Evolutionary conservation across 805 yeast species (phyloP).

Genomic region (Yarrowia porcina): DNA sequence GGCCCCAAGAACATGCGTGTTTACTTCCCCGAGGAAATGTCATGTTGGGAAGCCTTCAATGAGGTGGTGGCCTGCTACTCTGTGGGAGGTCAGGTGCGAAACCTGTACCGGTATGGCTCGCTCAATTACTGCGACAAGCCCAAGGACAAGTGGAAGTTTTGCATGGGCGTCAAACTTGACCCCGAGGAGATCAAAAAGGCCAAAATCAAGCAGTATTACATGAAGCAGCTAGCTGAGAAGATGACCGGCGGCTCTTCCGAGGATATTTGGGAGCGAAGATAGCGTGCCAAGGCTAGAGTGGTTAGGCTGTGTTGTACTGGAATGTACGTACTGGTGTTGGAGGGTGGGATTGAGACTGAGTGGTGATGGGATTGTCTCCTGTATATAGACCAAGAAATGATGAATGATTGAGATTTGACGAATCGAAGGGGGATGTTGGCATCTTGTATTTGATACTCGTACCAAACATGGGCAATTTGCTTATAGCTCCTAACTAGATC

Average conservation of each 20-base stretch:
- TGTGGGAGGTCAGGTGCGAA: constrained; percentile 81
- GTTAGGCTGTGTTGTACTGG: no score
- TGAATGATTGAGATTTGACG: no score
- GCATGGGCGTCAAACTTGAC: constrained; percentile 58
- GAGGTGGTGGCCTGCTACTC: constrained; percentile 84
- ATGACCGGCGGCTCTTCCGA: constrained; percentile 72
- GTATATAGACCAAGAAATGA: not conserved
- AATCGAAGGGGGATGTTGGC: no score
- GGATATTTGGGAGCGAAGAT: constrained; percentile 70
- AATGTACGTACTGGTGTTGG: no score
- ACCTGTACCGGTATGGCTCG: constrained; percentile 80
- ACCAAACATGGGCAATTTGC: no score
- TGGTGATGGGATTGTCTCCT: no score
- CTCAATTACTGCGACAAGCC: constrained; percentile 68
- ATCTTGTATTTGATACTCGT: no score
- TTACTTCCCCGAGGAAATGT: constrained; percentile 49
- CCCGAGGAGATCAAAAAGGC: constrained; percentile 50
- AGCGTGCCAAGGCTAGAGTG: not conserved
- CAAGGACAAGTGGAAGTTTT: constrained; percentile 74
- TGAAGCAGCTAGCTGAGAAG: constrained; percentile 56
- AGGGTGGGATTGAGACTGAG: not conserved
- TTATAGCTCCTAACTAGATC: no score
- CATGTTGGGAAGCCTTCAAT: constrained; percentile 80
- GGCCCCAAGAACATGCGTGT: constrained; percentile 21
- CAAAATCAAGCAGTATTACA: constrained; percentile 67